Percentiles rank a stretch among this genome's conserved stretches.
These are phyloP conservation scores for Oryza meyeriana DNA, from an alignment of 176 grass and related monocot species.

Conservation along the genomic window DNA sequence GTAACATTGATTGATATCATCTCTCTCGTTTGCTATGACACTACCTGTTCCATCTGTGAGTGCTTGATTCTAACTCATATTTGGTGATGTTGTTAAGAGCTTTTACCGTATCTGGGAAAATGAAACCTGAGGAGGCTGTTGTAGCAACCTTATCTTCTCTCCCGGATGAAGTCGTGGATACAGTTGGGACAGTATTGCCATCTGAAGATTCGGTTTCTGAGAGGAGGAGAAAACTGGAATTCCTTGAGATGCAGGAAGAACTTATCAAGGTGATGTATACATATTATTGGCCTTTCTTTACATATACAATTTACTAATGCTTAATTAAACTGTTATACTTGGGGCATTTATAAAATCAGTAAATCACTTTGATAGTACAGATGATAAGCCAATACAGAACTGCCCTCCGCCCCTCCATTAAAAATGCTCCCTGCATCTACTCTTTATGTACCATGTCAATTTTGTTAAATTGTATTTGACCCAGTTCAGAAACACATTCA, in stretches of 20 bases:
- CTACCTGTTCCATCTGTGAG: conserved; percentile 31
- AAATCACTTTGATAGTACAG: neutral
- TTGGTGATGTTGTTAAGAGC: conserved; percentile 66
- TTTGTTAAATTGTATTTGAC: neutral
- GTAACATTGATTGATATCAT: conserved; percentile 34
- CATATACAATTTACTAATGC: neutral
- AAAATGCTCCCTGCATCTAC: neutral
- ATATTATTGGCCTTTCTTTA: conserved; percentile 2
- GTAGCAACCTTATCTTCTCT: conserved; percentile 98
- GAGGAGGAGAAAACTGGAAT: conserved; percentile 89
- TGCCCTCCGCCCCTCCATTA: neutral
- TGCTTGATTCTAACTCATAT: conserved; percentile 7
- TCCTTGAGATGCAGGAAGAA: conserved; percentile 99
- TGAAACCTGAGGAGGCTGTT: conserved; percentile 99
- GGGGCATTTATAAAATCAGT: neutral
- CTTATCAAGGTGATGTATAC: conserved; percentile 81
- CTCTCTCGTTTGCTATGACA: conserved; percentile 6
- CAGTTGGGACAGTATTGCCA: conserved; percentile 85
- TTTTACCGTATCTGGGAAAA: conserved; percentile 91
- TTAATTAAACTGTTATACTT: conserved; percentile 28
- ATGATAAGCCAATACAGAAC: conserved; percentile 19
- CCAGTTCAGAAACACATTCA: conserved; percentile 9
- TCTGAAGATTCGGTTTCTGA: conserved; percentile 98
- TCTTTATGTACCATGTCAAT: neutral
- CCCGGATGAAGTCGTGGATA: conserved; percentile 99